A percentile compares a stretch with the other conserved stretches of the same genome.
These are phyloP conservation scores for Hansenula anomala DNA, from an alignment of 1,139 yeast species.

Conservation along the genomic window DNA sequence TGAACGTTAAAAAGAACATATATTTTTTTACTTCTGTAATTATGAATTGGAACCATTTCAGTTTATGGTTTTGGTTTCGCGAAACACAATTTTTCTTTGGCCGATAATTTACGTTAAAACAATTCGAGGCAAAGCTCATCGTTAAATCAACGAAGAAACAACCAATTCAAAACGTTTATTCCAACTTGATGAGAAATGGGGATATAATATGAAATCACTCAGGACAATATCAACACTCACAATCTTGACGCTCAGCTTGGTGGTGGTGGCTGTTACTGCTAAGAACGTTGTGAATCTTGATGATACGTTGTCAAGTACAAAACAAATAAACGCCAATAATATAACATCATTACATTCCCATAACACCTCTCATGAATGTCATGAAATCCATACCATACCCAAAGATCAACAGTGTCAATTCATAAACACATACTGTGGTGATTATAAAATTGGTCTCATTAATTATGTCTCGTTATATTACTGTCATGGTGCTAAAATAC, in stretches of 20 bases:
- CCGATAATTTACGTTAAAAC: background rate
- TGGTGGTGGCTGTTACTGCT: background rate
- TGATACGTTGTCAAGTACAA: too few relatives aligned
- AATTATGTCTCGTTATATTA: constrained; percentile 39
- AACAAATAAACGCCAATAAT: too few relatives aligned
- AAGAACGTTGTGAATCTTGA: background rate
- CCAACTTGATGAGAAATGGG: too few relatives aligned
- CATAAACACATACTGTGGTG: constrained; percentile 36
- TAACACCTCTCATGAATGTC: constrained; percentile 8
- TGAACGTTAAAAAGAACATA: too few relatives aligned
- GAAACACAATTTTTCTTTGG: background rate
- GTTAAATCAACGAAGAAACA: too few relatives aligned
- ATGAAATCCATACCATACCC: constrained; percentile 21
- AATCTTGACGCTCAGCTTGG: too few relatives aligned
- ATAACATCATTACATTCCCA: background rate
- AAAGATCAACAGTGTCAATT: constrained; percentile 40
- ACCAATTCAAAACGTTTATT: too few relatives aligned
- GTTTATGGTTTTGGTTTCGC: background rate
- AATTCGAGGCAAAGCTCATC: too few relatives aligned
- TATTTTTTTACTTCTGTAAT: too few relatives aligned
- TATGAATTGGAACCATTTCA: too few relatives aligned
- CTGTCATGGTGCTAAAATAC: constrained; percentile 26
- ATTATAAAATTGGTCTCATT: constrained; percentile 35
- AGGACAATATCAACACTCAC: too few relatives aligned
- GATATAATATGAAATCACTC: too few relatives aligned